A percentile compares a stretch with the other conserved stretches of the same genome.
These are phyloP conservation scores for Pseudonectria buxi DNA, from an alignment of 2,329 filamentous ascomycete species.

Conservation along the genomic window DNA sequence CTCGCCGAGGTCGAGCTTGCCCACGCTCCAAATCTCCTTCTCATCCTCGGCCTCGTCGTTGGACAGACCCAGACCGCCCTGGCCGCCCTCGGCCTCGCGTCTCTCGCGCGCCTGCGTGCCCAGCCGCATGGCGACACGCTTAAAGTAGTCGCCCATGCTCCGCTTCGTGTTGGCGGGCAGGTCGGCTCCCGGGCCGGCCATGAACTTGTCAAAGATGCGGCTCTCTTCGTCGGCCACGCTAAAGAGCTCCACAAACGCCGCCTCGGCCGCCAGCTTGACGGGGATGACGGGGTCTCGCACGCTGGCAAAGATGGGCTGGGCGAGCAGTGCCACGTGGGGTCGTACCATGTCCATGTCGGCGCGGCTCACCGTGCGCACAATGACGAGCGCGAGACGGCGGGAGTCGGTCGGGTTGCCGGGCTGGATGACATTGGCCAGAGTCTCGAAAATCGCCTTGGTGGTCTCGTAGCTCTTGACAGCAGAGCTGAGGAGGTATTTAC, in stretches of 20 bases:
- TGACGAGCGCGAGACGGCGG: constrained; percentile 77
- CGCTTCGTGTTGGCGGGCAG: constrained; percentile 69
- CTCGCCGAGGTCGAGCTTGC: constrained; percentile 73
- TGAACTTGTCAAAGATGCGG: constrained; percentile 85
- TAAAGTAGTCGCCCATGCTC: constrained; percentile 96
- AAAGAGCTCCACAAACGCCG: constrained; percentile 87
- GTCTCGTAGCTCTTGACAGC: constrained; percentile 66
- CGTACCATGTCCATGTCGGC: constrained; percentile 72
- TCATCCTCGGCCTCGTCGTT: constrained; percentile 94
- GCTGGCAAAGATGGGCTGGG: constrained; percentile 76
- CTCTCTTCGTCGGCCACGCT: constrained; percentile 80
- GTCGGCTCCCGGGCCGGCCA: constrained; percentile 59
- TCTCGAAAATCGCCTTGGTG: constrained; percentile 72
- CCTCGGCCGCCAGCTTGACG: constrained; percentile 90
- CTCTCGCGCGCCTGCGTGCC: constrained; percentile 84
- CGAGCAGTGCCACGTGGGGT: constrained; percentile 74
- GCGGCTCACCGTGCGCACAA: constrained; percentile 78
- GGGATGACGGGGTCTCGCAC: constrained; percentile 91
- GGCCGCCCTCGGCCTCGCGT: constrained; percentile 83
- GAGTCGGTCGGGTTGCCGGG: constrained; percentile 76
- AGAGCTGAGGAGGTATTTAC: constrained; percentile 76
- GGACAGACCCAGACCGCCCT: constrained; percentile 75
- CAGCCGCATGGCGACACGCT: constrained; percentile 77
- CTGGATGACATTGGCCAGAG: constrained; percentile 66
- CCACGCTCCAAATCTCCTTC: constrained; percentile 91